Evolutionary conservation across 2,329 filamentous ascomycete genomes (phyloP), one percentile per base, ranked within the genome.

Genomic region (Ophiostoma sp.): DNA sequence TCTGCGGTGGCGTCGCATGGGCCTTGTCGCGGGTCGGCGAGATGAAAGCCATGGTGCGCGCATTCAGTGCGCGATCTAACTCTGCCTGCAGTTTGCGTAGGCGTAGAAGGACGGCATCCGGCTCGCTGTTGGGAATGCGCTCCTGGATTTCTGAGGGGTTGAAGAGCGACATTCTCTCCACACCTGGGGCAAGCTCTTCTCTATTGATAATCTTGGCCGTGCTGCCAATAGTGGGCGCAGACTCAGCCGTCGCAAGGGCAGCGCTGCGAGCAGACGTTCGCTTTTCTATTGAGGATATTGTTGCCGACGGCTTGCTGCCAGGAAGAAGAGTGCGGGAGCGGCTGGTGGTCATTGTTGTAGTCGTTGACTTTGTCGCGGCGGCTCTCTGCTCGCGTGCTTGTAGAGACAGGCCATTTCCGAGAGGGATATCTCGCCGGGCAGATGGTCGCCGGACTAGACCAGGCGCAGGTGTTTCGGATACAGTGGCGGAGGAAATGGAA

Each of bases 41-140:
- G 68, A 90, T 83, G 71, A 90, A 84, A 25, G 89, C 89, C 85
- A 89, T 90, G 0, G 88, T 85, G 78, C 90, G 86, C 52, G 89
- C 85, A 77, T 91, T 91, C 8, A 91, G 81, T 2, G 89, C 89
- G 64, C 89, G 83, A 76, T 91, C 89, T 31, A 91, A 80, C 78
- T 91, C 89, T 0, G 82, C 80, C 78, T 90, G 88, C n/a, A 91
- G 82, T 45, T 83, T 84, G 59, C 82, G 85, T 59, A 91, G 83
- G 11, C 88, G 84, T 33, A 85, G 83, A 11, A 91, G 81, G 33
- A 91, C 86, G 22, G 84, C 78, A 74, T 91, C 89, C 0, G 90
- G 89, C 76, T 86, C 83, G 0, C 88, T 88, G 45, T 85, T 85
- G 1, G 85, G 81, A 1, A 91, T 83, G 1, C 79, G 76, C 74